Base-by-base conservation (phyloP, 805 yeast species). In the Candida multigemmis region DNA sequence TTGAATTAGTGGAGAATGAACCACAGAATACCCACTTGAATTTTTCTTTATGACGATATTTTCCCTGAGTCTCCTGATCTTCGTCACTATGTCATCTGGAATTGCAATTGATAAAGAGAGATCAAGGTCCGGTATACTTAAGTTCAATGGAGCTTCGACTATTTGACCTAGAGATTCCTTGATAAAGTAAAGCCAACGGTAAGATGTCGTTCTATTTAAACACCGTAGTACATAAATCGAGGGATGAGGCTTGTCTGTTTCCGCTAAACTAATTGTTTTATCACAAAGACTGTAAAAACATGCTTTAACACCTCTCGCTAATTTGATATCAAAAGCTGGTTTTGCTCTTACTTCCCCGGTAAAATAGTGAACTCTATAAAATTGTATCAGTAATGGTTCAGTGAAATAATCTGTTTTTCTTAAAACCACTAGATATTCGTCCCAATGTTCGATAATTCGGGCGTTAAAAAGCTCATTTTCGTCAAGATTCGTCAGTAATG, bases 351-450 rank as follows among this genome's bases (percentile, higher is more conserved):
- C 32, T 10, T 26, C 12, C 6, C 25, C 19, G 53, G n/a, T n/a
- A n/a, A n/a, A n/a, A n/a, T 45, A 11, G 62, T 61, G 25, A 21
- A 69, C 50, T 8, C 65, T 67, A 50, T 73, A 78, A 33, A 86
- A 70, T 41, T 85, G 86, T 2, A 85, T 33, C 3, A 60, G 46
- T 1, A 84, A 43, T 0, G 93, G 87, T 7, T 56, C 50, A 2
- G 54, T 59, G 1, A 42, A 25, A 31, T 62, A 53, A 10, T 71
- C 75, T 0, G 82, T 73, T n/a, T 71, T 66, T 33, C 89, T 57
- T 1, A 79, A 76, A 2, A 81, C 84, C 3, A 81, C 78, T 15
- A 74, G 56, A 44, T 75, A 83, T 45, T 87, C 96, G 34, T 67
- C 72, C 91, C 96, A 85, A 25, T 85, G 54, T 31, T 82, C 87